Evolutionary conservation across 306 rosid species (phyloP), one percentile per base, ranked within the genome.

Genomic region (Sindora glabra): DNA sequence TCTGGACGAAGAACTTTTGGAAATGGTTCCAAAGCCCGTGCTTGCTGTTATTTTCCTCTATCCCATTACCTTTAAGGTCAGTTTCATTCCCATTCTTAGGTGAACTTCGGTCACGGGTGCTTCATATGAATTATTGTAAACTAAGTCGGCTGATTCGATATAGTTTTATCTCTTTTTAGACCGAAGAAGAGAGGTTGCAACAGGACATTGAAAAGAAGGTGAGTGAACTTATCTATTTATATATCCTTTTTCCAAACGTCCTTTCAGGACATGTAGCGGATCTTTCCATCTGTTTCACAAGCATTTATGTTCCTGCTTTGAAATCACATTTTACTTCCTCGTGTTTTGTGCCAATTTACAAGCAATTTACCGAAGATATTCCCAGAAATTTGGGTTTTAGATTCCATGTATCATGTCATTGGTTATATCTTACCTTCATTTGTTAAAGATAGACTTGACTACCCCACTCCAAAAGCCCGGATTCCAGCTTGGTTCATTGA

Each of bases 11-110:
- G 94, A 75, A 70, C 97, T 94, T 65, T 64, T 89, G 71, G 87
- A 89, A 72, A 86, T 89, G 95, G 99, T 94, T 72, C 97, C 99
- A 1, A 80, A 84, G 71, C 97, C 99, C 38, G 99, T 94, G 64
- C 83, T 89, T 32, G 97, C 97, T 12, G 95, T 94, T 66, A 78
- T 94, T 65, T 89, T 94, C 62, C 99, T 94, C 51, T 94, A 89
- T 77, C 99, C 99, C 30, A 8, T 84, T 52, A 89, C 95, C 12
- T 2, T 76, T 29, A 54, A 84, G 95, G 99, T 94, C 62, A 11
- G 19, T 76, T 65, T 69, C 18, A 21, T 40, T n/a, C n/a, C n/a
- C 44, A 27, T 26, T 36, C 29, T 30, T 5, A 33, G 24, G 48
- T 23, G 24, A 33, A 10, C 8, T 29, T 10, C 15, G 45, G 12